Percentiles rank a stretch among this genome's conserved stretches.
These are phyloP conservation scores for Irpex sp. DNA, from an alignment of 1,284 basidiomycete species.

Conservation along the genomic window DNA sequence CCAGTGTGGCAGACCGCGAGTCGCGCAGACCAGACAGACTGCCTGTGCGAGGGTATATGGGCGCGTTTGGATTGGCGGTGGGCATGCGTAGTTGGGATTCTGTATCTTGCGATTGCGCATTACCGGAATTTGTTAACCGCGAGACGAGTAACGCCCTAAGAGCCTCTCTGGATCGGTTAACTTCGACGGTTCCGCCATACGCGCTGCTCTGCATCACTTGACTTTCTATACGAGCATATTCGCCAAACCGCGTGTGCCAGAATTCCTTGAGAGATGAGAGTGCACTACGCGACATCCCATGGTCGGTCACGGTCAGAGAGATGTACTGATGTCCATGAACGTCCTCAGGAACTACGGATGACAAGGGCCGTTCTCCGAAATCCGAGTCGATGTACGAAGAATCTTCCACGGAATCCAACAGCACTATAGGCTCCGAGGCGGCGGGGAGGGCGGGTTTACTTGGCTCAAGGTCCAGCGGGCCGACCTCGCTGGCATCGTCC, in stretches of 20 bases:
- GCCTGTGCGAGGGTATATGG: conserved; percentile 62
- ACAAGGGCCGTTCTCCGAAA: background rate
- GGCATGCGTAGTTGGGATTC: conserved; percentile 14
- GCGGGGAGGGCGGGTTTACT: conserved; percentile 10
- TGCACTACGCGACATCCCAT: conserved; percentile 56
- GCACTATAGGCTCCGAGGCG: conserved; percentile 6
- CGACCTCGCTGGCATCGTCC: conserved; percentile 3
- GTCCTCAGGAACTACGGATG: background rate
- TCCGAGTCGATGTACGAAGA: background rate
- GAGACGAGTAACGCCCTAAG: conserved; percentile 4
- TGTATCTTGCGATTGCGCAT: conserved; percentile 9
- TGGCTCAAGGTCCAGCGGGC: background rate
- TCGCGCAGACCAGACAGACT: conserved; percentile 56
- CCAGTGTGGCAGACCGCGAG: conserved; percentile 48
- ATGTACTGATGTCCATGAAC: conserved; percentile 8
- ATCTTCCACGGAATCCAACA: background rate
- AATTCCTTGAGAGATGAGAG: conserved; percentile 55
- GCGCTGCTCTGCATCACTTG: conserved; percentile 20
- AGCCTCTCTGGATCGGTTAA: conserved; percentile 9
- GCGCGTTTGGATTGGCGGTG: conserved; percentile 24
- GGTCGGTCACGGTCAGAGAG: conserved; percentile 31
- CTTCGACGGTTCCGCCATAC: conserved; percentile 29
- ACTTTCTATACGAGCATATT: conserved; percentile 41
- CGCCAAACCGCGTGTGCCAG: conserved; percentile 50
- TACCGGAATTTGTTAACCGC: conserved; percentile 12